phyloP scores from a whole-genome alignment of 495 filamentous ascomycete genomes.

The Talaromyces trachyspermus region DNA sequence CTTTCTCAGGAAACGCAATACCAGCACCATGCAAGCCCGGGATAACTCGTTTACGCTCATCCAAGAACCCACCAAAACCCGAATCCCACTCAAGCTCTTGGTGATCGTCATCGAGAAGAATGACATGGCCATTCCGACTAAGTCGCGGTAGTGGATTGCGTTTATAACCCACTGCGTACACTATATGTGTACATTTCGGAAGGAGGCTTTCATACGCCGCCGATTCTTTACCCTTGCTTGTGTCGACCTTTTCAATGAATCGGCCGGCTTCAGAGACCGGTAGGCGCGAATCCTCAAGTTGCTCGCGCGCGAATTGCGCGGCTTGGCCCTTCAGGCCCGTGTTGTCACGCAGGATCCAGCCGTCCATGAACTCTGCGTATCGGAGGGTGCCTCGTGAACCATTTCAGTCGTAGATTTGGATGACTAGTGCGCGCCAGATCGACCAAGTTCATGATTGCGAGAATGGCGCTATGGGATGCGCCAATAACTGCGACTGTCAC shows the following conservation, averaged over 20 bases:
- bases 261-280: conserved; percentile 39
- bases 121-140: conserved; percentile 11
- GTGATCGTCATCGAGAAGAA: conserved; percentile 13
- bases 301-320: conserved; percentile 48
- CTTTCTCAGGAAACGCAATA: conserved; percentile 54
- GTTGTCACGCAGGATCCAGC: conserved; percentile 55
- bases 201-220: conserved; percentile 37
- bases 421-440: conserved; percentile 42
- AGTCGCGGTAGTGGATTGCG: conserved; percentile 41
- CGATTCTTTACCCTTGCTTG: conserved; percentile 38
- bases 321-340: conserved; percentile 56
- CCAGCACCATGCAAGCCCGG: conserved; percentile 51
- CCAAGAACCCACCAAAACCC: conserved; percentile 40
- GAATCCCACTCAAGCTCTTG: conserved; percentile 42
- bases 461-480: conserved; percentile 54
- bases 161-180: conserved; percentile 51
- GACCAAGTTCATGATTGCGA: conserved; percentile 53
- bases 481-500: conserved; percentile 48
- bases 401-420: conserved; percentile 46
- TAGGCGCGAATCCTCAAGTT: conserved; percentile 46
- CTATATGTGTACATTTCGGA: conserved; percentile 39
- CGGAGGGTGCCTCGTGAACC: conserved; percentile 56
- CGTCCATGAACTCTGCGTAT: conserved; percentile 52
- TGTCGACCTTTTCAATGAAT: conserved; percentile 43
- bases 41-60: conserved; percentile 26